A percentile compares a stretch with the other conserved stretches of the same genome.
Conservation (phyloP, 2,329 filamentous ascomycete species). For the Colletotrichum trifolii region DNA sequence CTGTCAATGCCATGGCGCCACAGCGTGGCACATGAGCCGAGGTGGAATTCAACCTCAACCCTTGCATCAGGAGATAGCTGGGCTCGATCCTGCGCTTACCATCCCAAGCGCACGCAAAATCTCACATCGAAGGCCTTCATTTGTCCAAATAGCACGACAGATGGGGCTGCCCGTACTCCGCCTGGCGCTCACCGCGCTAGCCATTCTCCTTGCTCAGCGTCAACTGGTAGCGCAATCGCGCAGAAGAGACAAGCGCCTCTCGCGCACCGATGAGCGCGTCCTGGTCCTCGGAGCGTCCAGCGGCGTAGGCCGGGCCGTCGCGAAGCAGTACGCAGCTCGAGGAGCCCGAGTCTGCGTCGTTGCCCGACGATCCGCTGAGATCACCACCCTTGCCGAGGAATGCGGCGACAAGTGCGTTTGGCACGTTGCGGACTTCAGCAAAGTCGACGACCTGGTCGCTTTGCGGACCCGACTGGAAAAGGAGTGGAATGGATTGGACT, state of each 20-base stretch:
- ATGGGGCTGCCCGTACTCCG: background rate
- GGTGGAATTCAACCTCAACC: too few relatives aligned
- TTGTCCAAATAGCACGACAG: too few relatives aligned
- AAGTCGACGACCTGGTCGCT: slow-evolving; percentile 18
- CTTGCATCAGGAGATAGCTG: too few relatives aligned
- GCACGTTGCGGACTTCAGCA: slow-evolving; percentile 17
- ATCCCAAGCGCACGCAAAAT: too few relatives aligned
- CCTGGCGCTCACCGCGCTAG: slow-evolving; percentile 20
- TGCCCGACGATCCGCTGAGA: slow-evolving; percentile 20
- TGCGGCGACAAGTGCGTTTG: slow-evolving; percentile 22
- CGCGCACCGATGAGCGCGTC: slow-evolving; percentile 17
- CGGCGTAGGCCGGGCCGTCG: slow-evolving; percentile 25
- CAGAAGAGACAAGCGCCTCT: slow-evolving; percentile 16
- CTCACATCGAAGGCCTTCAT: too few relatives aligned
- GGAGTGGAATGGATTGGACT: slow-evolving; percentile 23
- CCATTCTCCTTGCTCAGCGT: slow-evolving; percentile 16
- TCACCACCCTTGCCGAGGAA: slow-evolving; percentile 14
- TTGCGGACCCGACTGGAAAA: slow-evolving; percentile 19
- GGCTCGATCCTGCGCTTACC: too few relatives aligned
- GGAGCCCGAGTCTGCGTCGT: slow-evolving; percentile 25
- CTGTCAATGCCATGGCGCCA: too few relatives aligned
- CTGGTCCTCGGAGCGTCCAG: slow-evolving; percentile 28
- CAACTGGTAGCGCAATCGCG: slow-evolving; percentile 6
- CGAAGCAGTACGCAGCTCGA: slow-evolving; percentile 23
- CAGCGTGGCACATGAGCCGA: too few relatives aligned